These are phyloP conservation scores for Kodamaea sp. DNA, from an alignment of 1,139 yeast genomes.

Conservation along the genomic window DNA sequence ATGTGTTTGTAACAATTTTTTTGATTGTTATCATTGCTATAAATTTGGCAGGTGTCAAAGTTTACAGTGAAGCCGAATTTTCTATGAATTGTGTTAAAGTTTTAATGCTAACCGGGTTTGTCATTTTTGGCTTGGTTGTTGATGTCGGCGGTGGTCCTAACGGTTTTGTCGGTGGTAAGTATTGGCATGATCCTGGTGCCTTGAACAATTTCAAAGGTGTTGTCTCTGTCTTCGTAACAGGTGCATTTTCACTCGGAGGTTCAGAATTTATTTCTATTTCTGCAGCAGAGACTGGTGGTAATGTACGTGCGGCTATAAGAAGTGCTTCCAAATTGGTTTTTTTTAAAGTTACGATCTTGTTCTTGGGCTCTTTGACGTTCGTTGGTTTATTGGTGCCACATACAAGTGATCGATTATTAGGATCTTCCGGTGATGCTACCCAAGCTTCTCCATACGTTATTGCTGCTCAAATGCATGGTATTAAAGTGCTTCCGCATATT, in stretches of 20 bases:
- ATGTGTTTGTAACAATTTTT: slow-evolving; percentile 29
- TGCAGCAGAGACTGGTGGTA: slow-evolving; percentile 21
- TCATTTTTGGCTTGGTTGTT: slow-evolving; percentile 28
- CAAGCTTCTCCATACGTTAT: slow-evolving; percentile 25
- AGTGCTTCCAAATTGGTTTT: slow-evolving; percentile 23
- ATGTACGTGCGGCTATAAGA: slow-evolving; percentile 22
- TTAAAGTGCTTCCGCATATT: slow-evolving; percentile 23
- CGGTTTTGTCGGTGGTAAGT: slow-evolving; percentile 28
- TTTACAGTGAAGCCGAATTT: slow-evolving; percentile 33
- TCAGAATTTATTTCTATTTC: slow-evolving; percentile 24
- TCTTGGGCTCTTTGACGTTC: slow-evolving; percentile 22
- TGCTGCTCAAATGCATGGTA: slow-evolving; percentile 24
- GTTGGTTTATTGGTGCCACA: slow-evolving; percentile 25
- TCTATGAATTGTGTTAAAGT: slow-evolving; percentile 22
- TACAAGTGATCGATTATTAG: slow-evolving; percentile 18
- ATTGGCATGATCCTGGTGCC: slow-evolving; percentile 28
- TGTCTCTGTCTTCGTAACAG: slow-evolving; percentile 37
- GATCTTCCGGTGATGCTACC: slow-evolving; percentile 16
- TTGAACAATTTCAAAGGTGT: slow-evolving; percentile 39
- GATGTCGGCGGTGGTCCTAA: slow-evolving; percentile 27
- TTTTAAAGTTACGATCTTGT: slow-evolving; percentile 21
- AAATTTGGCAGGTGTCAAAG: slow-evolving; percentile 27
- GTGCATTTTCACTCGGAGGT: slow-evolving; percentile 39
- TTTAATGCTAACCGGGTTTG: slow-evolving; percentile 23
- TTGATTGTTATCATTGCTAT: slow-evolving; percentile 22